Evolutionary conservation across 345 rosid species (phyloP), one percentile per base, ranked within the genome.

Genomic region (Kernera saxatilis): DNA sequence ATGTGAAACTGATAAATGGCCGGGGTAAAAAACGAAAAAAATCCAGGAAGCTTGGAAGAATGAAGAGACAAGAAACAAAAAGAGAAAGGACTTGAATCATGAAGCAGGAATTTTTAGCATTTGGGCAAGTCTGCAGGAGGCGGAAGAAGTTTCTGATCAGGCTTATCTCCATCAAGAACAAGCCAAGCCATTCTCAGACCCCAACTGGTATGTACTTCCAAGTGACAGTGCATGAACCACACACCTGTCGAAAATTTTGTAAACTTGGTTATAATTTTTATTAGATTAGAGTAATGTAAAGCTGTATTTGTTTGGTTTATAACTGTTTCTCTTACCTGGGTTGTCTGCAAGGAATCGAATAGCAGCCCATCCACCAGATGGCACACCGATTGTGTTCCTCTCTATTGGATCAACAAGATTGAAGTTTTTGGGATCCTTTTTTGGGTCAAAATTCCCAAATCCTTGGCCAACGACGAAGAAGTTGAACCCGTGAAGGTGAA

Each of bases 151-250:
- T 88, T 88, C 79, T 88, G 86, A 60, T 80, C 78, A 13, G 86
- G 85, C 62, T 81, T 81, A 50, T 88, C 82, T 58, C 90, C 91
- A 59, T 88, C 86, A 71, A 86, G 83, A 29, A 88, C 91, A 39
- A 84, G 65, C 91, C 91, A 88, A 62, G 86, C 93, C 93, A 82
- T 86, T 70, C 77, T 84, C 77, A 84, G 72, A 61, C 91, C 93
- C 93, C 93, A 84, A 64, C 85, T 88, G 17, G 91, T 86, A 80
- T 88, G 93, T 35, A 88, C 88, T 72, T 88, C 93, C 62, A 88
- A 81, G 73, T 85, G 90, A 60, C 92, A 85, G 69, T 87, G 90
- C 93, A 87, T 87, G 79, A 85, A 85, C 90, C 90, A 87, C 12
- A 84, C 87, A 40, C 90, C 90, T 86, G 67, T 64, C 5, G 3